Evolutionary conservation across 768 basidiomycete genomes (phyloP), one percentile per base, ranked within the genome.

Genomic region (Mycena amicta): DNA sequence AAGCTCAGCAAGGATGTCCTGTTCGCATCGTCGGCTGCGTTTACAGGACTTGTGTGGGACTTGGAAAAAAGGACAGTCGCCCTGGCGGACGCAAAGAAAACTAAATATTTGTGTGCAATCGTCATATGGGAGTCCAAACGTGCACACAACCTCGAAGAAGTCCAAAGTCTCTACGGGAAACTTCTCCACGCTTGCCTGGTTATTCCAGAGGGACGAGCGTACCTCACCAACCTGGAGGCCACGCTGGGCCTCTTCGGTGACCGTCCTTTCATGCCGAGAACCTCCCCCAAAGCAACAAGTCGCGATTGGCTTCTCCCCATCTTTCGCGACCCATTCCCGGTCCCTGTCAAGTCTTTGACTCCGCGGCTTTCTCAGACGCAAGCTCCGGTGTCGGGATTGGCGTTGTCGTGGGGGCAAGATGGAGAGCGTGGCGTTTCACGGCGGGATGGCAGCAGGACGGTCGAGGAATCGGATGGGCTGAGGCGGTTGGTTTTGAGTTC

Each of bases 401-500:
- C 0, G 64, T 72, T 30, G 25, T 60, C 30, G 57, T 72, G 2
- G 39, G 57, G 0, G 5, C 33, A 0, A 2, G 26, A 0, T 72
- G 69, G 71, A 8, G 56, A 0, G 68, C 71, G 0, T 72, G 67
- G 68, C 20, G 20, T 0, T 64, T 72, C 20, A n/a, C n/a, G n/a
- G n/a, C n/a, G n/a, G 1, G n/a, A n/a, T 37, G 53, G 68, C 0
- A 54, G 0, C 1, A 2, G 5, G 51, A 53, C 2, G 4, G 50
- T 1, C 22, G 53, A 0, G 68, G 72, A 50, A 76, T 75, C 39
- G 58, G 66, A 0, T 83, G 81, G 80, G 80, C 79, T 0, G 79
- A 84, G 59, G 75, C 74, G 0, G 59, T 81, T 8, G 75, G 76
- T 0, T 76, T 83, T 51, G 69, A 79, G 25, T 61, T 81, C n/a